Percentiles rank a stretch among this genome's conserved stretches.
phyloP scores from a whole-genome alignment of 345 rosid species.

The Syzygium oleosum region DNA sequence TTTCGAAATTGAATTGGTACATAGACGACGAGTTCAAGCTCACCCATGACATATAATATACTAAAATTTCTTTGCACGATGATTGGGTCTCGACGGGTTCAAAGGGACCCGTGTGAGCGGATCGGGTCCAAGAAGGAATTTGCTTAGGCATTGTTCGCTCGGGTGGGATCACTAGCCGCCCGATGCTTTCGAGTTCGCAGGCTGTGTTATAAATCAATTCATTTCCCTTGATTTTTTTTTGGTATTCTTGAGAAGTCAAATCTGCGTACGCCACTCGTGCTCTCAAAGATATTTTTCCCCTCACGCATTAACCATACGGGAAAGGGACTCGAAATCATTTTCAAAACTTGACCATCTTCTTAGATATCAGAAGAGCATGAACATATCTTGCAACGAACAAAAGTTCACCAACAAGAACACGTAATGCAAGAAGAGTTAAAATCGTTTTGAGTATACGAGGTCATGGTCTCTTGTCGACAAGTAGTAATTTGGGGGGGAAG shows the following conservation, averaged over 20 bases:
- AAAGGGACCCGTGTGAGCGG: too few relatives aligned
- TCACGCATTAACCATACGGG: background rate
- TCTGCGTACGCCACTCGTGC: background rate
- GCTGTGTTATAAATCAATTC: background rate
- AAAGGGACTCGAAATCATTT: background rate
- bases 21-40: too few relatives aligned
- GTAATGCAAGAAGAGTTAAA: background rate
- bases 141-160: too few relatives aligned
- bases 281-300: background rate
- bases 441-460: background rate
- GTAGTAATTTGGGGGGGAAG: background rate
- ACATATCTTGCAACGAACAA: background rate
- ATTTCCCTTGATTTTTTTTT: background rate
- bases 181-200: background rate
- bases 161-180: background rate
- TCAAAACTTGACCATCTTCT: background rate
- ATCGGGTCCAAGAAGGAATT: too few relatives aligned
- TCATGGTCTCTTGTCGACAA: background rate
- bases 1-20: background rate
- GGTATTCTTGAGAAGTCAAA: background rate
- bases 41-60: too few relatives aligned
- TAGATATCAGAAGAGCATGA: background rate
- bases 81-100: too few relatives aligned
- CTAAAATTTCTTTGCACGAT: too few relatives aligned
- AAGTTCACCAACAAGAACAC: background rate